Evolutionary conservation across 805 yeast species (phyloP).

Genomic region (Yarrowia osloensis): DNA sequence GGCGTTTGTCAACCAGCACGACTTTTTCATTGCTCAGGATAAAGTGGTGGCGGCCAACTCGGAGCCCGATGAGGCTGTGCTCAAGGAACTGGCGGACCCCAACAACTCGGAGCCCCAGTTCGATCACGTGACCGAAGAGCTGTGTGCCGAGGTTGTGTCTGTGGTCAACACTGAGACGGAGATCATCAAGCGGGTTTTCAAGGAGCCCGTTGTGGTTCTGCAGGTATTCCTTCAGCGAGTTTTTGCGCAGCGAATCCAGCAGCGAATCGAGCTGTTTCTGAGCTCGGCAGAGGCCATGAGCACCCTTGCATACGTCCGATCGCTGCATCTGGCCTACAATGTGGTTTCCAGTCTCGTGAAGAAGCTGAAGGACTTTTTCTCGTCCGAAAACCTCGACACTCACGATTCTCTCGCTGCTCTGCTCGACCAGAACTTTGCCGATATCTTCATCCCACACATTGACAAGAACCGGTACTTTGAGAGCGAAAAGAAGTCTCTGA

Average conservation of each 20-base stretch:
- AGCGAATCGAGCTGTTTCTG: conserved; percentile 53
- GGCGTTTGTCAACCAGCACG: conserved; percentile 78
- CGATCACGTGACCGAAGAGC: conserved; percentile 54
- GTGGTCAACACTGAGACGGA: conserved; percentile 72
- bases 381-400: conserved; percentile 41
- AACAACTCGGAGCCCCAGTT: conserved; percentile 50
- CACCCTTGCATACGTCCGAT: conserved; percentile 71
- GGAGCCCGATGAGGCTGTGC: conserved; percentile 45
- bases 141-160: conserved; percentile 58
- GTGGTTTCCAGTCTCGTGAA: conserved; percentile 61
- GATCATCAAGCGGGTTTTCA: conserved; percentile 70
- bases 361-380: conserved; percentile 63
- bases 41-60: conserved; percentile 43
- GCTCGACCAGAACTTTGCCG: conserved; percentile 72
- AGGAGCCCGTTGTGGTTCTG: conserved; percentile 65
- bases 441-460: conserved; percentile 69
- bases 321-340: conserved; percentile 66
- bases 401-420: conserved; percentile 48
- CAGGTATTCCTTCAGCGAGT: conserved; percentile 71
- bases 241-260: conserved; percentile 65
- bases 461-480: conserved; percentile 69
- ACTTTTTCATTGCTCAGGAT: conserved; percentile 59
- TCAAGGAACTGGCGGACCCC: conserved; percentile 66
- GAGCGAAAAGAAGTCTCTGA: conserved; percentile 68
- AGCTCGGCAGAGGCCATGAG: conserved; percentile 61